Evolutionary conservation across 2,329 filamentous ascomycete genomes (phyloP).

Genomic region (Didymosphaeria variabile): DNA sequence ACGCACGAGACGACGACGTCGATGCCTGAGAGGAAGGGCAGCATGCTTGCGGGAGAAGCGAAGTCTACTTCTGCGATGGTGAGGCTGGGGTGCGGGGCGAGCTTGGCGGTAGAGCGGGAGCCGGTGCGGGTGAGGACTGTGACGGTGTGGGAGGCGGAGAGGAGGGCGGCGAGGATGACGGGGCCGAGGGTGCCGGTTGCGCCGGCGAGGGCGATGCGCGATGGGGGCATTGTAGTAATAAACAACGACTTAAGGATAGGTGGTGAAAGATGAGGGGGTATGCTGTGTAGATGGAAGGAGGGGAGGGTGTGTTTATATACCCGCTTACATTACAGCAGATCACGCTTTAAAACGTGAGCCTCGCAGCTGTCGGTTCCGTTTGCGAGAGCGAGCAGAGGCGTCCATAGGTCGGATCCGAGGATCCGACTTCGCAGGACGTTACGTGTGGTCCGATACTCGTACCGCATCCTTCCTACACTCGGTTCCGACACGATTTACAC

Average conservation of each 20-base stretch:
- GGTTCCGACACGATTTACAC: no score
- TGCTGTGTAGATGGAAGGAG: not conserved
- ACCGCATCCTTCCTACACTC: no score
- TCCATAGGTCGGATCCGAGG: no score
- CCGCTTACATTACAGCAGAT: no score
- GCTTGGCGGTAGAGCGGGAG: slow-evolving; percentile 15
- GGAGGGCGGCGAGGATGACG: slow-evolving; percentile 40
- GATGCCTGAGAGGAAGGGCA: slow-evolving; percentile 35
- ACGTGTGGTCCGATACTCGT: no score
- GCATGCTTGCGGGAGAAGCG: slow-evolving; percentile 22
- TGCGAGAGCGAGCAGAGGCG: no score
- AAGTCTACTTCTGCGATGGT: slow-evolving; percentile 36
- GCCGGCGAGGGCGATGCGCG: slow-evolving; percentile 18
- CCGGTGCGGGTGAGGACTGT: slow-evolving; percentile 42
- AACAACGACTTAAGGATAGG: no score
- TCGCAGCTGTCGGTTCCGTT: no score
- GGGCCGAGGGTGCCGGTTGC: slow-evolving; percentile 43
- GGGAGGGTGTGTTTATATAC: no score
- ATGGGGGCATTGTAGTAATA: not conserved
- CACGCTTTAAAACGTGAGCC: no score
- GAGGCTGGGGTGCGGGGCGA: slow-evolving; percentile 24
- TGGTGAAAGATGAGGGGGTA: no score
- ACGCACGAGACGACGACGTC: slow-evolving; percentile 44
- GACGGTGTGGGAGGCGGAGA: slow-evolving; percentile 32
- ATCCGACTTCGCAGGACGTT: no score